Percentiles rank a stretch among this genome's conserved stretches.
Conservation (phyloP, 1,284 basidiomycete species). For the Apiotrichum porosum region DNA sequence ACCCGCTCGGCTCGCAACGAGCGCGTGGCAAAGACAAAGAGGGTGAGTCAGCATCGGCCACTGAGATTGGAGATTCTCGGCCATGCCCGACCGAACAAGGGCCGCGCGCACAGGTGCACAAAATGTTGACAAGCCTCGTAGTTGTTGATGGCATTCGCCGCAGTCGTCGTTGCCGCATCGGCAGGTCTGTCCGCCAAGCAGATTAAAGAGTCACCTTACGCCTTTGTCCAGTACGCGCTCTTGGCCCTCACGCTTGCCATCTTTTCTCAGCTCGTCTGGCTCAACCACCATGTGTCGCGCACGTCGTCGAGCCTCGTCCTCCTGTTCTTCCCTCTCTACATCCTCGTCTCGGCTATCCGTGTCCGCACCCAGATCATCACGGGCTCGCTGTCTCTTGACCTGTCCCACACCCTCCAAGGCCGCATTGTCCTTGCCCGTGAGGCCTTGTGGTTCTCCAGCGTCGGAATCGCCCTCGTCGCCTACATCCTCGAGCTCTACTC, state of each 20-base stretch:
- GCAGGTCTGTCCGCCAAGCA: slow-evolving; percentile 55
- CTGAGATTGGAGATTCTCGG: too few relatives aligned
- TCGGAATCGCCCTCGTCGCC: slow-evolving; percentile 55
- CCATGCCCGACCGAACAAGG: too few relatives aligned
- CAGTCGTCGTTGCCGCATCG: slow-evolving; percentile 54
- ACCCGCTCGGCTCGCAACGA: slow-evolving; percentile 47
- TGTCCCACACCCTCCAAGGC: slow-evolving; percentile 23
- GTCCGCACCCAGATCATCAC: slow-evolving; percentile 57
- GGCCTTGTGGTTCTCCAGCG: slow-evolving; percentile 48
- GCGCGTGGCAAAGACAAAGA: slow-evolving; percentile 57
- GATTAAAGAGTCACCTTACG: slow-evolving; percentile 49
- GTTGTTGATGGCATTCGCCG: slow-evolving; percentile 40
- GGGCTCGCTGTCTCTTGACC: slow-evolving; percentile 24
- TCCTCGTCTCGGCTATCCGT: slow-evolving; percentile 57
- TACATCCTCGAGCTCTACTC: slow-evolving; percentile 69
- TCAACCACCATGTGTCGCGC: slow-evolving; percentile 73
- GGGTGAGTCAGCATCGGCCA: slow-evolving; percentile 54
- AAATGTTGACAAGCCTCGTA: slow-evolving; percentile 45
- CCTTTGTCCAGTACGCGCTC: slow-evolving; percentile 19
- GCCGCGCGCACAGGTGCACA: slow-evolving; percentile 46
- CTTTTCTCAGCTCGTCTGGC: slow-evolving; percentile 38
- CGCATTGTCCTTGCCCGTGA: slow-evolving; percentile 35
- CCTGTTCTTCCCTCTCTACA: slow-evolving; percentile 76
- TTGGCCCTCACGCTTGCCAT: slow-evolving; percentile 31
- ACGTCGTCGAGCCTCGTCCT: slow-evolving; percentile 72